Base-by-base conservation (phyloP, 2,329 filamentous ascomycete genomes). In the Calonectria pseudoturangicola region DNA sequence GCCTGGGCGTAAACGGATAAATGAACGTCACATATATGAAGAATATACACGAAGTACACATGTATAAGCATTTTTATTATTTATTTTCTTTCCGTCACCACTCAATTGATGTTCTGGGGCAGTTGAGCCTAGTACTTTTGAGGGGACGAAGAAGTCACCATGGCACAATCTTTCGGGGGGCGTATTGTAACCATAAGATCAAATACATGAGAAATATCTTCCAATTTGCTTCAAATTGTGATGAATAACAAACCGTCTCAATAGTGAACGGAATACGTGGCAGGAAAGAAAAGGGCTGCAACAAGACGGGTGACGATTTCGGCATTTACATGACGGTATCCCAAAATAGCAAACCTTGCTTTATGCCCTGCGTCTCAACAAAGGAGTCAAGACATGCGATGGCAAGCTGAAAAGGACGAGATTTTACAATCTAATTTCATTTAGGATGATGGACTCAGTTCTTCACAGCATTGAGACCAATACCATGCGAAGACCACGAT, bases 301-400 rank as follows among this genome's bases (percentile, higher is more conserved):
- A 41, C 16, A 16, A 41, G 54, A 60, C 54, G 39, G 15, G 10
- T 36, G 28, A 15, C 33, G 33, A 9, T 41, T 39, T 36, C 21
- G 39, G 9, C 21, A 41, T 12, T 21, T 21, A 21, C 21, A n/a
- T 36, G n/a, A 41, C 28, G 54, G 21, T 16, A 60, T 27, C 36
- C 7, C 27, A 60, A 25, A 41, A 60, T 60, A 41, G 39, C 33
- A 21, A 58, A 39, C 33, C 12, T 58, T 27, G 8, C 33, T n/a
- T 21, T 27, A 27, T 41, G 54, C 21, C 54, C 27, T 60, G 54
- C 21, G 36, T 60, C 54, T 41, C 54, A 60, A 60, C 54, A 41
- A 41, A 60, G 12, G 9, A 13, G 13, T 4, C 21, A 60, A 60
- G 54, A 60, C 54, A 41, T 6, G 9, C 15, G 21, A 7, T 3